Evolutionary conservation across 2,329 filamentous ascomycete species (phyloP).

Genomic region (Penicillium occitanis): DNA sequence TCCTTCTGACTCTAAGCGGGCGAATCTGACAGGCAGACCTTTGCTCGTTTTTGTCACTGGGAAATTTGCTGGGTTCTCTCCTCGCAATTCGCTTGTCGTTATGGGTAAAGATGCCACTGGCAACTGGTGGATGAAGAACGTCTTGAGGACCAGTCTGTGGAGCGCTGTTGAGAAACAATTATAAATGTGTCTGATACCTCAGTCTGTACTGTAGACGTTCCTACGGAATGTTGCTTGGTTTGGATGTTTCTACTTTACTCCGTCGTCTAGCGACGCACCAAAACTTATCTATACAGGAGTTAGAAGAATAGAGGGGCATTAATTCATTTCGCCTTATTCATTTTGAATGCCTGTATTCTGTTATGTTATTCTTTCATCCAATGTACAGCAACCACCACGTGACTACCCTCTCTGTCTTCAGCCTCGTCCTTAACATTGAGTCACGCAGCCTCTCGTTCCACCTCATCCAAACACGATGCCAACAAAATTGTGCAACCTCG

Average conservation of each 20-base stretch:
- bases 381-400: neutral
- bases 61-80: conserved; percentile 17
- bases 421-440: neutral
- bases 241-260: too few relatives aligned
- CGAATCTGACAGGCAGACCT: conserved; percentile 20
- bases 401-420: neutral
- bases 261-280: too few relatives aligned
- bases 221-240: too few relatives aligned
- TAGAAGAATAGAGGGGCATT: neutral
- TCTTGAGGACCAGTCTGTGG: conserved; percentile 27
- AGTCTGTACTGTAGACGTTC: too few relatives aligned
- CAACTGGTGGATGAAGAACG: conserved; percentile 34
- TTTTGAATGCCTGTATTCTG: neutral
- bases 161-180: conserved; percentile 24
- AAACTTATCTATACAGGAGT: neutral
- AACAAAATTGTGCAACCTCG: neutral
- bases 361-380: neutral
- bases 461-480: neutral
- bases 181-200: neutral
- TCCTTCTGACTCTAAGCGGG: neutral
- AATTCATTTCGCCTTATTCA: neutral
- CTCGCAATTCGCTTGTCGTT: conserved; percentile 26
- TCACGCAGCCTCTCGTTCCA: neutral
- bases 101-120: conserved; percentile 35
- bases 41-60: neutral